phyloP scores from a whole-genome alignment of 2,329 filamentous ascomycete species.

The Xylaria multiplex region DNA sequence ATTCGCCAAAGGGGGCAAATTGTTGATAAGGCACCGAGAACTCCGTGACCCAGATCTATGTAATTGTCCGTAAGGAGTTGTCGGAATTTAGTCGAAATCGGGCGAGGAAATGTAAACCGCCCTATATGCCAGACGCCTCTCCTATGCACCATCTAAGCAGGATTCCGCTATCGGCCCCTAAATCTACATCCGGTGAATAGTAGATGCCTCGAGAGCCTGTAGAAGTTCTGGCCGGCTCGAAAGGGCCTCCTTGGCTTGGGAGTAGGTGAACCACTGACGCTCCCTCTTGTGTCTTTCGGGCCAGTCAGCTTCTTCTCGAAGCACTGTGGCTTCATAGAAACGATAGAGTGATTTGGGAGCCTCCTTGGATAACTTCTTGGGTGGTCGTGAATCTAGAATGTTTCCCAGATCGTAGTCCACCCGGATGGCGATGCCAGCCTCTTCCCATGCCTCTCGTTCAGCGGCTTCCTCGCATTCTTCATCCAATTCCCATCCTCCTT shows the following conservation, averaged over 20 bases:
- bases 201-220: constrained; percentile 85
- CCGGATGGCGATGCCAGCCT: constrained; percentile 88
- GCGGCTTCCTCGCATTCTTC: constrained; percentile 88
- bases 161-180: constrained; percentile 16
- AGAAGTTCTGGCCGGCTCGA: constrained; percentile 84
- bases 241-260: constrained; percentile 81
- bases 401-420: constrained; percentile 87
- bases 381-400: constrained; percentile 84
- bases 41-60: constrained; percentile 50
- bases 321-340: constrained; percentile 89
- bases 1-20: constrained; percentile 28
- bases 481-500: constrained; percentile 97
- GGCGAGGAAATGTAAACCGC: constrained; percentile 15
- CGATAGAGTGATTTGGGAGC: constrained; percentile 73
- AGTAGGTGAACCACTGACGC: constrained; percentile 88
- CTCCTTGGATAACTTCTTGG: constrained; percentile 75
- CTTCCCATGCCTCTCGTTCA: constrained; percentile 94
- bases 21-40: constrained; percentile 43
- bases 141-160: constrained; percentile 31
- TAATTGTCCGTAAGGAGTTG: constrained; percentile 40
- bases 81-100: constrained; percentile 34
- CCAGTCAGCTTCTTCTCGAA: constrained; percentile 86
- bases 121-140: constrained; percentile 29
- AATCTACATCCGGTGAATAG: constrained; percentile 64
- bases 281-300: constrained; percentile 93